Evolutionary conservation across 306 rosid genomes (phyloP).

Genomic region (Morella rubra): DNA sequence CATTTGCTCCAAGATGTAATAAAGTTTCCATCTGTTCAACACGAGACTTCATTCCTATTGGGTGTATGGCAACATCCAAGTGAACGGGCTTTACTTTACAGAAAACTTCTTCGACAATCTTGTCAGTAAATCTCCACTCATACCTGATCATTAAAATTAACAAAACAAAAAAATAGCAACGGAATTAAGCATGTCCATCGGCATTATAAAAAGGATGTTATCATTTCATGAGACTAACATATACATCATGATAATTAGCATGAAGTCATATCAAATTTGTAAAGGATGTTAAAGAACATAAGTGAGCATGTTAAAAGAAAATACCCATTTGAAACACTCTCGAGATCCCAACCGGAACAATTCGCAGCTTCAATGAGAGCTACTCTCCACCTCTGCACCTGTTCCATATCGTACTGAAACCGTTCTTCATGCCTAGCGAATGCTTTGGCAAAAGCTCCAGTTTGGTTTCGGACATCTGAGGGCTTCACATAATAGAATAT

Average conservation of each 20-base stretch:
- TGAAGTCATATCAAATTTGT: too few species aligned
- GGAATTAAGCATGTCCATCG: too few species aligned
- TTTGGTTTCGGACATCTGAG: neutral
- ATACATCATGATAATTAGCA: too few species aligned
- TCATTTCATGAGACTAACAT: too few species aligned
- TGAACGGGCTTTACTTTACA: neutral
- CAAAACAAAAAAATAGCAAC: too few species aligned
- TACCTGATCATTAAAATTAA: neutral
- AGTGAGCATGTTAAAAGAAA: neutral
- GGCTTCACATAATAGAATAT: conserved; percentile 1
- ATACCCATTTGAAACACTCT: conserved; percentile 4
- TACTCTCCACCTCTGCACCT: conserved; percentile 10
- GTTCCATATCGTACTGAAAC: neutral
- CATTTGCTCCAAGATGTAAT: neutral
- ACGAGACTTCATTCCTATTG: conserved; percentile 19
- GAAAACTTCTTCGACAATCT: conserved; percentile 9
- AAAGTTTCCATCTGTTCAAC: neutral
- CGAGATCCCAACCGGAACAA: conserved; percentile 10
- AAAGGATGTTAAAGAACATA: too few species aligned
- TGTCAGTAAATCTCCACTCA: conserved; percentile 5
- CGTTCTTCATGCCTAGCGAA: conserved; percentile 5
- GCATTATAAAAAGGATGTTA: too few species aligned
- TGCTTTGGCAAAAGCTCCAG: neutral
- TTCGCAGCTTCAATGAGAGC: conserved; percentile 12
- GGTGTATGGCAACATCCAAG: conserved; percentile 15